These are phyloP conservation scores for Porphyrellus cyaneotinctus DNA, from an alignment of 768 basidiomycete genomes.

Conservation along the genomic window DNA sequence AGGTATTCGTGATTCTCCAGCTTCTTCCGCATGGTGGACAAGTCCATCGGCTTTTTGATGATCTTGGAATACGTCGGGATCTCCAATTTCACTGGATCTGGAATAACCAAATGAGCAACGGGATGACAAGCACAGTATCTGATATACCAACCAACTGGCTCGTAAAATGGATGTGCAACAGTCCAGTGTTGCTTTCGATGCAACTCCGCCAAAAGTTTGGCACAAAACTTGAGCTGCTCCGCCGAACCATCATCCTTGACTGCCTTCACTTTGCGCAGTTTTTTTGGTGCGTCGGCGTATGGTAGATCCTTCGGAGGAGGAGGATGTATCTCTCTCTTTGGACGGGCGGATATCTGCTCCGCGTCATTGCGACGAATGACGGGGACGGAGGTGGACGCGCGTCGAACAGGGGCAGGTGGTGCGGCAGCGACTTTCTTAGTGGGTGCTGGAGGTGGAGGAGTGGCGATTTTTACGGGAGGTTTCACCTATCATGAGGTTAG, in stretches of 20 bases:
- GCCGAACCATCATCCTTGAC: slow-evolving; percentile 62
- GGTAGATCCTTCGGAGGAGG: slow-evolving; percentile 89
- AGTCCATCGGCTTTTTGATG: slow-evolving; percentile 94
- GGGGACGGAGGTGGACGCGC: slow-evolving; percentile 77
- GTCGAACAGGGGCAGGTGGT: slow-evolving; percentile 48
- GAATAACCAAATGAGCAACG: not conserved
- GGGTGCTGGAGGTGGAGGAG: slow-evolving; percentile 39
- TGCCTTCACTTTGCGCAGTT: slow-evolving; percentile 56
- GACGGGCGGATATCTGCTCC: slow-evolving; percentile 57
- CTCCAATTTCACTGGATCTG: slow-evolving; percentile 74
- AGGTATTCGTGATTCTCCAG: slow-evolving; percentile 74
- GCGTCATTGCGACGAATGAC: slow-evolving; percentile 76
- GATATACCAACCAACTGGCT: slow-evolving; percentile 78
- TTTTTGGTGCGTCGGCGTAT: slow-evolving; percentile 75
- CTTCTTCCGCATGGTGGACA: slow-evolving; percentile 84
- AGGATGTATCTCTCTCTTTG: slow-evolving; percentile 97
- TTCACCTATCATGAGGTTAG: slow-evolving; percentile 34
- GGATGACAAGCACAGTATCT: not conserved
- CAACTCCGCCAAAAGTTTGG: slow-evolving; percentile 69
- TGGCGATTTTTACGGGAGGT: slow-evolving; percentile 40
- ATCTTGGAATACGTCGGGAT: slow-evolving; percentile 84
- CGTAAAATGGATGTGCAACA: slow-evolving; percentile 82
- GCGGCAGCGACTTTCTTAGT: slow-evolving; percentile 29
- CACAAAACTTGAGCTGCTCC: slow-evolving; percentile 84
- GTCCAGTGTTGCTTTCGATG: slow-evolving; percentile 72